Evolutionary conservation across 2,329 filamentous ascomycete species (phyloP).

Genomic region (Scytalidium lignicola): DNA sequence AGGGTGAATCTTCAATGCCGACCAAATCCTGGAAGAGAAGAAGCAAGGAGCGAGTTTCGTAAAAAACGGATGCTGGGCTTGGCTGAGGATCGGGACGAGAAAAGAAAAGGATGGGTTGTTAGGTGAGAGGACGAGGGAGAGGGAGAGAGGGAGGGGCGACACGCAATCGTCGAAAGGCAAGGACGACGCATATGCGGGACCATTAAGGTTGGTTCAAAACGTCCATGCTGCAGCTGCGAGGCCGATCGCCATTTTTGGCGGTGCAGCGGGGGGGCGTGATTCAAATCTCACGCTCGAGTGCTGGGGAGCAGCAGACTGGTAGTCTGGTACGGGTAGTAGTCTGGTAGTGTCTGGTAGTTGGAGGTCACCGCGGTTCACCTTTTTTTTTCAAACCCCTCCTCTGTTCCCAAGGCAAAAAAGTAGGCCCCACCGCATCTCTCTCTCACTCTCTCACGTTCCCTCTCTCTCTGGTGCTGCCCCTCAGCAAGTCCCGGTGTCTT

Average conservation of each 20-base stretch:
- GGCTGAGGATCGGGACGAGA: background rate
- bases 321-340: no score
- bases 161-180: background rate
- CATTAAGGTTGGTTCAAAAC: background rate
- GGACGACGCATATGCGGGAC: background rate
- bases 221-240: background rate
- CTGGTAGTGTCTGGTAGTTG: no score
- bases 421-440: no score
- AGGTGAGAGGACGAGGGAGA: no score
- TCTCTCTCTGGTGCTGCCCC: no score
- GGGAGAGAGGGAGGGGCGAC: background rate
- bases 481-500: background rate
- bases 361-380: no score
- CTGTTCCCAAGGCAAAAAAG: no score
- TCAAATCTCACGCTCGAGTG: no score
- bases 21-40: background rate
- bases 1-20: background rate
- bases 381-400: no score
- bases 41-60: background rate
- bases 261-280: no score
- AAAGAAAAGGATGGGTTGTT: background rate
- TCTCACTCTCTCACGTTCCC: no score
- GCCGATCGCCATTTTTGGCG: background rate
- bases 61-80: background rate
- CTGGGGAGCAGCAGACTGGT: no score